Base-by-base conservation (phyloP, 2,329 filamentous ascomycete genomes). In the Zymoseptoria tritici region DNA sequence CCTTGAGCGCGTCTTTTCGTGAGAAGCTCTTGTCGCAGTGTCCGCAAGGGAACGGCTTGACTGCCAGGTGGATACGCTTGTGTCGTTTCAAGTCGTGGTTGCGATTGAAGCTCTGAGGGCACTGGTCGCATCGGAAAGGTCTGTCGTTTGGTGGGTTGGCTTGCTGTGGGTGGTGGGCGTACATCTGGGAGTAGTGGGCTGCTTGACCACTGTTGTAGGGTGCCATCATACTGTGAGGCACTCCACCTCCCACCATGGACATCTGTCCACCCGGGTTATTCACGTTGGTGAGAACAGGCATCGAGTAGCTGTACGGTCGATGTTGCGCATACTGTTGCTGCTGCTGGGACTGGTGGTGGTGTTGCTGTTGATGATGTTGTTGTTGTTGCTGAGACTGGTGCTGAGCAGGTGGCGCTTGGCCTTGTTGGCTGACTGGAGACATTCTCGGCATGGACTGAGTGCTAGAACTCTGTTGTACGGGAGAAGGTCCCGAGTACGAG, bases 1-100 rank as follows among this genome's bases (percentile, higher is more conserved):
- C 94, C 89, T 97, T 97, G 29, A 99, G 79, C 9, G 94, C 94
- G 75, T 97, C 94, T 73, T 97, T 97, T 61, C 94, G 83, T 2
- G 92, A 97, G 71, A 99, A 99, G 72, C 90, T 94, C 83, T 97
- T 97, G 62, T 96, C 91, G 73, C 94, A 99, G 70, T 88, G 88
- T 6, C 80, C 84, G 73, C 94, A 99, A 0, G 92, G 92, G 74
- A 93, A 97, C 0, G 94, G 94, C 80, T 99, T 99, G 49, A 97
- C 90, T 0, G 91, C 90, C 60, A 97, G 77, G 75, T 99, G 94
- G 60, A 97, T 97, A 55, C 91, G 81, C 80, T 96, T 96, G 74
- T 99, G 94, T 56, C 94, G 84, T 77, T 99, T 99, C 68, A 97
- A 76, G 71, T 97, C 94, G 71, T 97, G 94, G 66, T 97, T 97